phyloP scores from a whole-genome alignment of 306 rosid genomes.

The Pyrus pyrifolia region DNA sequence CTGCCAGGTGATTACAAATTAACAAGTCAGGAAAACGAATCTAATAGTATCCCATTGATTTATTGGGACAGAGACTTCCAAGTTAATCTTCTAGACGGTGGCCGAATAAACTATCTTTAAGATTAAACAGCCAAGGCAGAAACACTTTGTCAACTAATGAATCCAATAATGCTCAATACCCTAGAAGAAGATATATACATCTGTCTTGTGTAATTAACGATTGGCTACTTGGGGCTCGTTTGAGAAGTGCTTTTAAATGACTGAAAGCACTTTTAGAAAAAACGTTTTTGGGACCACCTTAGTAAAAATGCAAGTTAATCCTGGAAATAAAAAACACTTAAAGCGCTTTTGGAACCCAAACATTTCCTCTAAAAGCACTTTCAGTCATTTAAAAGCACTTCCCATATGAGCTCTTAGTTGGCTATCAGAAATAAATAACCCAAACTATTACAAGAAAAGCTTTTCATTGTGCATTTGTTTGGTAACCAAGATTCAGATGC shows the following conservation, averaged over 20 bases:
- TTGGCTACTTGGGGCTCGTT: background rate
- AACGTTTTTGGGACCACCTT: too few relatives aligned
- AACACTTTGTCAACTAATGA: background rate
- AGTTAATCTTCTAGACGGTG: background rate
- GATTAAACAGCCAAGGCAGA: background rate
- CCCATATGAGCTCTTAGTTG: too few relatives aligned
- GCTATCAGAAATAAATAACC: background rate
- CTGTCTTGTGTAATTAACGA: background rate
- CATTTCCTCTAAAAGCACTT: too few relatives aligned
- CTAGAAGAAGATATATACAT: background rate
- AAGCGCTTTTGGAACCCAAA: too few relatives aligned
- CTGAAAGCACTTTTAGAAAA: too few relatives aligned
- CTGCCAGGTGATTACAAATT: conserved; percentile 31
- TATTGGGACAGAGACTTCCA: background rate
- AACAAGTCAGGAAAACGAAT: conserved; percentile 16
- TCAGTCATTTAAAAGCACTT: too few relatives aligned
- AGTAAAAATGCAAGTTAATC: too few relatives aligned
- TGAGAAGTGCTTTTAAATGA: too few relatives aligned
- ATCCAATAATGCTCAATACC: background rate
- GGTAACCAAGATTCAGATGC: background rate
- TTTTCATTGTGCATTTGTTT: background rate
- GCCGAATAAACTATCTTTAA: background rate
- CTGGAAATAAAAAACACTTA: too few relatives aligned
- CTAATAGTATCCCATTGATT: background rate
- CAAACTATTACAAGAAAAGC: background rate